Evolutionary conservation across 192 early-diverging fungal species (phyloP).

Genomic region (Mortierella claussenii): DNA sequence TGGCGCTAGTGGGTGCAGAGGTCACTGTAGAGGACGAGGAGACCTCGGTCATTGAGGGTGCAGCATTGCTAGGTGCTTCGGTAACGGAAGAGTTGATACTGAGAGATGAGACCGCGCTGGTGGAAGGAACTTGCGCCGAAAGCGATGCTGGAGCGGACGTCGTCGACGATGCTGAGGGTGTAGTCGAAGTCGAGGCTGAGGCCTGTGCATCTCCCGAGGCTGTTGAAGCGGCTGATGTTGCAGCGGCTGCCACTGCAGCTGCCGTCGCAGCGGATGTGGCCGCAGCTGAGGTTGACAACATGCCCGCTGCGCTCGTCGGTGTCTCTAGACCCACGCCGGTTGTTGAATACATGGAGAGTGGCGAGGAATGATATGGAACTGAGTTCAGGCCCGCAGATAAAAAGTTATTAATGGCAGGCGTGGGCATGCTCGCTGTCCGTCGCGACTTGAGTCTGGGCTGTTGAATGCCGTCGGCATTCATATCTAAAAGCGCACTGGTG

Average conservation of each 20-base stretch:
- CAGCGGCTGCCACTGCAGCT: constrained; percentile 22
- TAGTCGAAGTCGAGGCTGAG: constrained; percentile 1
- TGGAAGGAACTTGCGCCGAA: constrained; percentile 2
- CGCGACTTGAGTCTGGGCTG: constrained; percentile 33
- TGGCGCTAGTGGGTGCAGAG: constrained; percentile 3
- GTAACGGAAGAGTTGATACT: constrained; percentile 2
- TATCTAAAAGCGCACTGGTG: constrained; percentile 31
- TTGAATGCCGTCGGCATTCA: constrained; percentile 33
- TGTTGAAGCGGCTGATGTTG: constrained; percentile 9
- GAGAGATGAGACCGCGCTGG: constrained; percentile 3
- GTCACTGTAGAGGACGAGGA: constrained; percentile 12
- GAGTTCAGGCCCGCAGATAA: constrained; percentile 37
- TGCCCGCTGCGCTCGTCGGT: constrained; percentile 4
- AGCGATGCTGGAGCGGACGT: neutral
- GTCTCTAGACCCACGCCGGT: constrained; percentile 34
- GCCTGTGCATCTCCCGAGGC: neutral
- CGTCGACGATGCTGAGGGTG: constrained; percentile 3
- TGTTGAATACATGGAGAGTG: constrained; percentile 46
- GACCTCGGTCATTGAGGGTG: neutral
- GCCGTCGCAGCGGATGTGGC: constrained; percentile 19
- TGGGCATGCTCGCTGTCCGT: constrained; percentile 50
- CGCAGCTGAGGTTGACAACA: constrained; percentile 17
- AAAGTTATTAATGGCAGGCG: constrained; percentile 48
- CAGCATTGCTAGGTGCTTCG: constrained; percentile 10
- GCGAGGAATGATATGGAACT: constrained; percentile 39